A percentile compares a stretch with the other conserved stretches of the same genome.
phyloP scores from a whole-genome alignment of 2,329 filamentous ascomycete genomes.

The Penicillium capsulatum region DNA sequence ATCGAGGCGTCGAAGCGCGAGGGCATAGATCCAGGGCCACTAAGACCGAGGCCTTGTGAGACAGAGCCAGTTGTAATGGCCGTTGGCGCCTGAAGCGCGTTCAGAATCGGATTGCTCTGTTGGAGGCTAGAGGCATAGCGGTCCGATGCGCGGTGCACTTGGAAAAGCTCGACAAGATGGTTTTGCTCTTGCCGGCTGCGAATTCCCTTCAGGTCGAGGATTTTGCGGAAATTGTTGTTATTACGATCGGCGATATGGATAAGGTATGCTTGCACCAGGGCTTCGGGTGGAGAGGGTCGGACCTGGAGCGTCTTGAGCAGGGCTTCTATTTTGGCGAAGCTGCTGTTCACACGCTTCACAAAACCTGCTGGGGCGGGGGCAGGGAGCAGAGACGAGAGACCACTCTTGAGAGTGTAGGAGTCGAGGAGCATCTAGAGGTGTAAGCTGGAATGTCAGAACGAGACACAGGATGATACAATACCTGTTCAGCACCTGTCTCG shows the following conservation, averaged over 20 bases:
- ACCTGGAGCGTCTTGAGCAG: constrained; percentile 96
- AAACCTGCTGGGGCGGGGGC: constrained; percentile 63
- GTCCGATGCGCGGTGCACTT: constrained; percentile 68
- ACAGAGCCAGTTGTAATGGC: constrained; percentile 36
- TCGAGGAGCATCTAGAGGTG: constrained; percentile 78
- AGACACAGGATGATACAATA: constrained; percentile 31
- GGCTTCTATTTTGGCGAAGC: constrained; percentile 82
- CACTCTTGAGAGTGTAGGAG: constrained; percentile 65
- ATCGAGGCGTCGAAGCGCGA: constrained; percentile 73
- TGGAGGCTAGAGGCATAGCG: constrained; percentile 64
- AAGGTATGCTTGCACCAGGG: constrained; percentile 91
- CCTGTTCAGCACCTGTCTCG: constrained; percentile 89
- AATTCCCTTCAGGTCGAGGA: constrained; percentile 92
- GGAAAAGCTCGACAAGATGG: constrained; percentile 83
- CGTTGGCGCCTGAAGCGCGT: constrained; percentile 51
- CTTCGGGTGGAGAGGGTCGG: constrained; percentile 82
- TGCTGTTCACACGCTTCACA: constrained; percentile 77
- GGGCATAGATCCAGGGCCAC: constrained; percentile 43
- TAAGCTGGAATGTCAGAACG: neutral
- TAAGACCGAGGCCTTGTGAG: constrained; percentile 47
- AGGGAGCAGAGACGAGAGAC: constrained; percentile 47
- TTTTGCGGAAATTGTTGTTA: constrained; percentile 92
- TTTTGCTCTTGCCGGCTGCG: constrained; percentile 72
- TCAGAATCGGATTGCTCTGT: constrained; percentile 65
- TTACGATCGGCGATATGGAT: constrained; percentile 94